Evolutionary conservation across 768 basidiomycete genomes (phyloP), one percentile per base, ranked within the genome.

Genomic region (Suillus hirtellus): DNA sequence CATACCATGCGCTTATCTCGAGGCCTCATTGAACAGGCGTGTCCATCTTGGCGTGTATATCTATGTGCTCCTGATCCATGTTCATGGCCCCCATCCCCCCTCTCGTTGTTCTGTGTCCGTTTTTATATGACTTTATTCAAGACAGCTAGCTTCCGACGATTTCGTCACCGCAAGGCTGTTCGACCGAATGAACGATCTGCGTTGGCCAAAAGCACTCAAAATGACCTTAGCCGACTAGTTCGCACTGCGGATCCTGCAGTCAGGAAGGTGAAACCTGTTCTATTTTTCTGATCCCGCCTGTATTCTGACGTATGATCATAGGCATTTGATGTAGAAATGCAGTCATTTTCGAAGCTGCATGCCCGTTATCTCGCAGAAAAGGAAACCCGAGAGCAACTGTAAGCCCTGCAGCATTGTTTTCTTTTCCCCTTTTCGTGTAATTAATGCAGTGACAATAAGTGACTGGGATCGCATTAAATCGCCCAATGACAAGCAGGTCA

Each of bases 271-370:
- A 38, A 42, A 42, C 40, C 38, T n/a, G 38, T 42, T 61, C 55
- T 34, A 43, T 12, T 62, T 59, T 43, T 62, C 68, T 70, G 60
- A 64, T 66, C 81, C 80, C 73, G 44, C 21, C 37, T 54, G 24
- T 58, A 69, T 21, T 80, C 82, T 71, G 77, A 80, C 64, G 75
- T 75, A 81, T 31, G 17, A 31, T 83, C 81, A 73, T 58, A 82
- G 81, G 70, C 71, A 14, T 97, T 98, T 80, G 90, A 94, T 78
- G 89, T 88, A 46, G 95, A 99, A 80, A 96, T 98, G 95, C 89
- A 94, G 76, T 88, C 89, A 64, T 98, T 97, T 84, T 95, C 95
- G 84, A 88, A 89, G 70, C 91, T 98, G 70, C 96, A 96, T 84
- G 96, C 92, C 73, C 91, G 95, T 68, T 97, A 95, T 79, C 89